Base-by-base conservation (phyloP, 768 basidiomycete species). In the Russula emetica region DNA sequence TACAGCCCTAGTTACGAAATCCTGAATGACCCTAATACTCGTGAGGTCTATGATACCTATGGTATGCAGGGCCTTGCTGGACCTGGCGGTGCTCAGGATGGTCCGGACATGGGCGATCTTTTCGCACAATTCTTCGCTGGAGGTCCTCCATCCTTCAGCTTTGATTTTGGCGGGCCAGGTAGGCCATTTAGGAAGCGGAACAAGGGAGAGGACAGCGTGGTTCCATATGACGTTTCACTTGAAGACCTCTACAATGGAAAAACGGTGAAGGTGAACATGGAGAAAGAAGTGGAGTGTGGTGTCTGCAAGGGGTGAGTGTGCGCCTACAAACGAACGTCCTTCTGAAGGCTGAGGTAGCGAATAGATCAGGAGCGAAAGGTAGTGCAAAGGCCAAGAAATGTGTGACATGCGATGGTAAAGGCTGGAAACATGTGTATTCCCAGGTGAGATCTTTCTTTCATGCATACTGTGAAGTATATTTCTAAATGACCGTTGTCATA, bases 201-300 rank as follows among this genome's bases (percentile, higher is more conserved):
- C 16, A 85, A 83, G 69, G 88, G 88, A 18, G 80, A 88, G 69
- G 86, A 94, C 72, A 83, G 87, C 24, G 78, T 86, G 52, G 85
- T 93, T 67, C 83, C 86, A 4, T 89, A 95, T 72, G 82, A 91
- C 45, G 90, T 96, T 58, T 88, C 90, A 5, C 80, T 98, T 34
- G 95, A 97, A 75, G 95, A 98, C 73, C 77, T 95, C 24, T 98
- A 93, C 76, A 90, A 88, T 61, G 96, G 95, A 34, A 95, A 94
- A 75, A 83, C 82, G 11, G 87, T 94, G 61, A 90, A 87, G 72
- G 85, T 98, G 78, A 90, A 85, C 69, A 84, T 97, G 79, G 94
- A 96, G 75, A 87, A 92, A 70, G 86, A 93, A 71, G 76, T 87
- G 10, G 76, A 90, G 2, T 98, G 96, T 74, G 78, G 78, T 16